A percentile compares a stretch with the other conserved stretches of the same genome.
phyloP scores from a whole-genome alignment of 352 stramenopile genomes.

The Pythium periplocum region DNA sequence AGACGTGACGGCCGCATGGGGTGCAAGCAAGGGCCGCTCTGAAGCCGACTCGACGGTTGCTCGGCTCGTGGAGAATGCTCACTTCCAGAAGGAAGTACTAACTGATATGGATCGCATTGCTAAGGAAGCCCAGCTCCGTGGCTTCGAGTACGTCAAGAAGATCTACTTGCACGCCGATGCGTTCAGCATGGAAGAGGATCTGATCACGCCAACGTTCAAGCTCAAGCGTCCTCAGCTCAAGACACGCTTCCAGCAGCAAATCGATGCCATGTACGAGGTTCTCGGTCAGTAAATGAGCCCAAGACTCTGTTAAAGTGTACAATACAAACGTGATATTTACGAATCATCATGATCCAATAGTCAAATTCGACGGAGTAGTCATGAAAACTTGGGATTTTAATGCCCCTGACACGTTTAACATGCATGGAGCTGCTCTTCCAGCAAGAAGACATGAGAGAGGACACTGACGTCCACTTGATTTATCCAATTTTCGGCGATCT shows the following conservation, averaged over 20 bases:
- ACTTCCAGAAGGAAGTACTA: conserved; percentile 61
- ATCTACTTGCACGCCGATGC: conserved; percentile 79
- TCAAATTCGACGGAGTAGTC: not conserved
- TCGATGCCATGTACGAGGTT: conserved; percentile 18
- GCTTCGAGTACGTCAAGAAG: conserved; percentile 91
- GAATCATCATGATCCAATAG: not conserved
- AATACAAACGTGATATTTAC: not conserved
- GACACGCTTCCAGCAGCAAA: conserved; percentile 46
- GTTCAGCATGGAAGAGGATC: conserved; percentile 87
- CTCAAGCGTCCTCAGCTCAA: conserved; percentile 85
- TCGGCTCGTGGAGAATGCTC: conserved; percentile 34
- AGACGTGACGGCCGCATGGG: conserved; percentile 15
- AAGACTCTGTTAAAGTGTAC: not conserved
- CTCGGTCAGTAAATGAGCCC: too few relatives aligned
- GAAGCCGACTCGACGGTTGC: conserved; percentile 22
- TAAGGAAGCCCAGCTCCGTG: conserved; percentile 68
- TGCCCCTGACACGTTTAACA: too few relatives aligned
- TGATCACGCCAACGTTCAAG: conserved; percentile 96
- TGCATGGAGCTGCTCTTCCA: too few relatives aligned
- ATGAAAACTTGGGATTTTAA: too few relatives aligned
- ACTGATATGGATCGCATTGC: conserved; percentile 55
- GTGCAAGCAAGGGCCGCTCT: conserved; percentile 20
- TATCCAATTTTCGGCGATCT: too few relatives aligned
- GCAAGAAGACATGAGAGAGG: not conserved
- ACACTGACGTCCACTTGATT: not conserved